These are phyloP conservation scores for Falciphora oryzae DNA, from an alignment of 2,329 filamentous ascomycete genomes.

Conservation along the genomic window DNA sequence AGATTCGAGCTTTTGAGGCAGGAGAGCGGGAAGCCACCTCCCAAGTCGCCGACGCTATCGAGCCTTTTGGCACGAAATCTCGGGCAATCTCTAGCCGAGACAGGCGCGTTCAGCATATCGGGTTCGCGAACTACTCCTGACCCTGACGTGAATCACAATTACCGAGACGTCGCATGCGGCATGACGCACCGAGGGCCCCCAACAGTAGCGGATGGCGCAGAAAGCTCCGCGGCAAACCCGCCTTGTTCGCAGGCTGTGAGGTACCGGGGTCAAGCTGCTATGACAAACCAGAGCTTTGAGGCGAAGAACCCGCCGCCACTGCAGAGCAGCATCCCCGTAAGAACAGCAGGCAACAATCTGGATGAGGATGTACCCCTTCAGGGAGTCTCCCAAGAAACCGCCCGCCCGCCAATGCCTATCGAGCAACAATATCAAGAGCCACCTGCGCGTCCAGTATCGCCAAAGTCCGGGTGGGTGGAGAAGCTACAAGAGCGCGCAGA, in stretches of 20 bases:
- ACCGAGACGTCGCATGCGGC: neutral
- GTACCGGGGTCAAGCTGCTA: neutral
- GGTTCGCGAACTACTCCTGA: neutral
- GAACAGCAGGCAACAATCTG: neutral
- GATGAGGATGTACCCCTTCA: neutral
- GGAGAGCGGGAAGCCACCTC: neutral
- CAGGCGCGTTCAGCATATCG: neutral
- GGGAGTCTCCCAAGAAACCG: neutral
- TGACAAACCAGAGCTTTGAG: neutral
- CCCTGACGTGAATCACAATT: neutral
- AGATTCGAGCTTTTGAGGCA: neutral
- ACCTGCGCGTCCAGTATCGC: neutral
- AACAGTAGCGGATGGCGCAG: neutral
- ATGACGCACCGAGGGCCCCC: neutral
- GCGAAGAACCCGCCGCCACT: no score
- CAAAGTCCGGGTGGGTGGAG: neutral
- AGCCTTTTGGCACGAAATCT: neutral
- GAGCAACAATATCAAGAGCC: neutral
- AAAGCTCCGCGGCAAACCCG: neutral
- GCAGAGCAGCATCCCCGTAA: neutral
- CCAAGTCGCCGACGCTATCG: neutral
- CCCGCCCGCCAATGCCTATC: neutral
- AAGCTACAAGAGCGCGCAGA: neutral
- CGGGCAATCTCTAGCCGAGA: neutral
- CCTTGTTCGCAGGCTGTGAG: neutral